phyloP scores from a whole-genome alignment of 228 moss, liverwort and hornwort species.

The Sphagnum magellanicum region DNA sequence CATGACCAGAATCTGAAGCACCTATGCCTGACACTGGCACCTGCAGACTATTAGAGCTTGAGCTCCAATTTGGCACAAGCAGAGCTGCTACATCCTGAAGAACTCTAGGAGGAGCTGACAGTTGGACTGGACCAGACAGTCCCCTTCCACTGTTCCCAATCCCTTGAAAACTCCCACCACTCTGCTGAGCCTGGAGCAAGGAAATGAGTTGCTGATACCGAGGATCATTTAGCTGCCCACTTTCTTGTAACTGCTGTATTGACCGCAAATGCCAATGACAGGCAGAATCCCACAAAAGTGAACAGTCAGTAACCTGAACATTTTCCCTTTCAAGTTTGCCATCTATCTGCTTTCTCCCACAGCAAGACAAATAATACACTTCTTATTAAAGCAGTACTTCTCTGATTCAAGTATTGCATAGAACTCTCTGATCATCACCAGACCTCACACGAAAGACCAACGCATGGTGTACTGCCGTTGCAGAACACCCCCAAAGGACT shows the following conservation, averaged over 20 bases:
- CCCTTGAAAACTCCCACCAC: slow-evolving; percentile 22
- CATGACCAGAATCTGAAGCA: slow-evolving; percentile 35
- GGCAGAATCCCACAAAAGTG: too few species aligned
- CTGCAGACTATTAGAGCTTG: slow-evolving; percentile 13
- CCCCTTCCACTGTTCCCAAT: slow-evolving; percentile 32
- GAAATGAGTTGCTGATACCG: slow-evolving; percentile 41
- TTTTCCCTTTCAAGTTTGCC: too few species aligned
- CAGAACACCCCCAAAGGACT: too few species aligned
- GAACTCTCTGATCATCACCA: too few species aligned
- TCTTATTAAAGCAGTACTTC: too few species aligned
- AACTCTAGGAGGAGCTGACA: slow-evolving; percentile 35
- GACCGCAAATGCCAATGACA: slow-evolving; percentile 15
- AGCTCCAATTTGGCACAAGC: slow-evolving; percentile 4
- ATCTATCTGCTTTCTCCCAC: too few species aligned
- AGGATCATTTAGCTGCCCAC: slow-evolving; percentile 49
- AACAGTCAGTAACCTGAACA: too few species aligned
- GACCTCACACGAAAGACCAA: too few species aligned
- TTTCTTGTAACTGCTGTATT: slow-evolving; percentile 36
- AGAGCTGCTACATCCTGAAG: slow-evolving; percentile 42
- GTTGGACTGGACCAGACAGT: slow-evolving; percentile 22
- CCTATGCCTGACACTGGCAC: slow-evolving; percentile 20
- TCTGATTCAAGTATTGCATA: too few species aligned
- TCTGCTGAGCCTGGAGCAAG: slow-evolving; percentile 44
- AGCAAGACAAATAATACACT: too few species aligned
- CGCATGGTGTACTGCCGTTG: too few species aligned